A percentile compares a stretch with the other conserved stretches of the same genome.
Conservation (phyloP, 2,329 filamentous ascomycete species). For the Geosmithia morbida region DNA sequence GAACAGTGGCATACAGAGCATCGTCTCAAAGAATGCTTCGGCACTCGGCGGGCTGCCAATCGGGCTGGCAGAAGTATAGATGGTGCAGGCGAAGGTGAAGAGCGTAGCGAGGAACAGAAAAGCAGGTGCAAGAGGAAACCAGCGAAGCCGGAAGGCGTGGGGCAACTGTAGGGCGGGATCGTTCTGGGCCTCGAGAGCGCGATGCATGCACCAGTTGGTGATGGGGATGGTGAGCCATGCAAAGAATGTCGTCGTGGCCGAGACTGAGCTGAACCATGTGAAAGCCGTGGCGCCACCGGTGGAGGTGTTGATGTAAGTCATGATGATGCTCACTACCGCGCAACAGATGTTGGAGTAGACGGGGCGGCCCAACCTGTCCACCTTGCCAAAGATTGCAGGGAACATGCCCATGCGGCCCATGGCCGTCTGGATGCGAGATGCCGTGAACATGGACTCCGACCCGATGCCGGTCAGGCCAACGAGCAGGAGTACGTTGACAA, state of each 20-base stretch:
- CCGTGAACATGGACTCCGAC: neutral
- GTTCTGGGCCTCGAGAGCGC: neutral
- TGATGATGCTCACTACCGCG: neutral
- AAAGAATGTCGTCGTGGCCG: neutral
- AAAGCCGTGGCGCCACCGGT: neutral
- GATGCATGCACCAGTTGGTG: neutral
- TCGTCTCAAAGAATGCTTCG: neutral
- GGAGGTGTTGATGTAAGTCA: neutral
- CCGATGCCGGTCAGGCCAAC: neutral
- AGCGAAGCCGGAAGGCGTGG: neutral
- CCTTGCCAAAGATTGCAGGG: neutral
- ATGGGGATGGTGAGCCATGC: neutral
- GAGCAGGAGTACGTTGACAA: conserved; percentile 24
- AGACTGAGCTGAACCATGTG: neutral
- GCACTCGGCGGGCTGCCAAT: neutral
- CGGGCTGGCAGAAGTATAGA: neutral
- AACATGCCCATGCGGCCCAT: neutral
- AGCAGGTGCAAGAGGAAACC: neutral
- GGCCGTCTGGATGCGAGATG: neutral
- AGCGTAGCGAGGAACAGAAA: neutral
- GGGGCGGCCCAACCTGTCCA: neutral
- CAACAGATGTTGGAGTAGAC: neutral
- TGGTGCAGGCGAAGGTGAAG: neutral
- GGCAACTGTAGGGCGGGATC: neutral
- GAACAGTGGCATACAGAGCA: neutral